Evolutionary conservation across 257 asterid genomes (phyloP).

Genomic region (Ajuga chamaepitys): DNA sequence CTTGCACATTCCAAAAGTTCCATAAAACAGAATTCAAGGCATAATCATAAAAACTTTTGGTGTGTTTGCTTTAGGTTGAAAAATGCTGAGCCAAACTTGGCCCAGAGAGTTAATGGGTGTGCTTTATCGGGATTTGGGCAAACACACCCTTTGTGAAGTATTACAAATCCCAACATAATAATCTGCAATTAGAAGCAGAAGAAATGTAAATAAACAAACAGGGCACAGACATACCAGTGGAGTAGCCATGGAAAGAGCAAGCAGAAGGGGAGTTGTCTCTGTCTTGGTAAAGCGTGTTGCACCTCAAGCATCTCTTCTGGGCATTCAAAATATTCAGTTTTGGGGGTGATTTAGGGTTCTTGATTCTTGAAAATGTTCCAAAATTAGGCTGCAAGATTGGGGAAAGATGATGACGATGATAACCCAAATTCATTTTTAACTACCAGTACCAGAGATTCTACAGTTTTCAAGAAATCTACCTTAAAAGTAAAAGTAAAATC

Average conservation of each 20-base stretch:
- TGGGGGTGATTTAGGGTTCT: slow-evolving; percentile 4
- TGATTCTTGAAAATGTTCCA: slow-evolving; percentile 8
- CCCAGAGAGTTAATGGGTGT: too few species aligned
- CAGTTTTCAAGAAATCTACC: too few species aligned
- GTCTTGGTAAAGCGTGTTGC: slow-evolving; percentile 39
- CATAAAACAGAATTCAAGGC: background rate
- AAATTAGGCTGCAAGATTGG: slow-evolving; percentile 2
- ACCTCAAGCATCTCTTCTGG: slow-evolving; percentile 57
- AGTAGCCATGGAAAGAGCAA: slow-evolving; percentile 61
- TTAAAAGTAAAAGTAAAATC: too few species aligned
- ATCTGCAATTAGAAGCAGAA: background rate
- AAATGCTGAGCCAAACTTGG: too few species aligned
- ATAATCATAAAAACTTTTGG: slow-evolving; percentile 7
- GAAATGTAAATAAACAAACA: background rate
- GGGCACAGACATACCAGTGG: slow-evolving; percentile 27
- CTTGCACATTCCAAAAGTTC: slow-evolving; percentile 8
- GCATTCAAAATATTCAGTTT: slow-evolving; percentile 27
- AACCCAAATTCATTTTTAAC: slow-evolving; percentile 14
- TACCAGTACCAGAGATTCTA: too few species aligned
- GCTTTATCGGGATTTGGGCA: too few species aligned
- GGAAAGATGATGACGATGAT: slow-evolving; percentile 4
- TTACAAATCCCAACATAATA: background rate
- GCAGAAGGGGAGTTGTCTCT: slow-evolving; percentile 41
- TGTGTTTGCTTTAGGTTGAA: too few species aligned
- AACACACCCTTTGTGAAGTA: too few species aligned